Conservation (phyloP, 108 stramenopile species). For the Bacterosira constricta region DNA sequence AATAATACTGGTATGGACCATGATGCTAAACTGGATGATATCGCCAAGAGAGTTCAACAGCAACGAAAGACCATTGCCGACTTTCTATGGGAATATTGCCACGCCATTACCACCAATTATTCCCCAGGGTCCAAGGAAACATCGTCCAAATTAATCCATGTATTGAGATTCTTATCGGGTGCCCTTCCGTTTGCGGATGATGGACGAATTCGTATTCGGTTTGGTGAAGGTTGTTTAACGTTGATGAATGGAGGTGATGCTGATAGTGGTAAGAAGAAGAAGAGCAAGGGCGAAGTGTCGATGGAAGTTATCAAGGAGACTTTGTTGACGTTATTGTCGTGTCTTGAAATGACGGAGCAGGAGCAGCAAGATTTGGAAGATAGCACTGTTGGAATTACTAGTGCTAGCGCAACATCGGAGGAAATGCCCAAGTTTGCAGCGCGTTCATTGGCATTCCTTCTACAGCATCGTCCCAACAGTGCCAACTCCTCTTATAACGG, state of each 20-base stretch:
- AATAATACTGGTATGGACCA: background rate
- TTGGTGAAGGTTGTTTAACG: slow-evolving; percentile 55
- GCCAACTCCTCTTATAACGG: slow-evolving; percentile 34
- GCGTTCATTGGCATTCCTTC: slow-evolving; percentile 62
- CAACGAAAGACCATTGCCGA: slow-evolving; percentile 18
- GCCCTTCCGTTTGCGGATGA: slow-evolving; percentile 51
- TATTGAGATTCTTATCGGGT: slow-evolving; percentile 37
- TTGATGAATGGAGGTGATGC: slow-evolving; percentile 33
- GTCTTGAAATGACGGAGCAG: slow-evolving; percentile 40
- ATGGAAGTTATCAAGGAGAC: slow-evolving; percentile 44
- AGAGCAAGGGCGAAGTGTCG: slow-evolving; percentile 32
- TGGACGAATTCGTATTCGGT: slow-evolving; percentile 40
- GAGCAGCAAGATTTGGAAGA: background rate
- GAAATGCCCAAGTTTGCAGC: slow-evolving; percentile 53
- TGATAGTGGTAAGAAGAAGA: slow-evolving; percentile 15
- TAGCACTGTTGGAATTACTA: background rate
- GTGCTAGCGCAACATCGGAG: background rate
- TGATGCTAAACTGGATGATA: background rate
- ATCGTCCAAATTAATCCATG: slow-evolving; percentile 25
- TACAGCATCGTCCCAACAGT: slow-evolving; percentile 55
- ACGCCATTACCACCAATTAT: slow-evolving; percentile 18
- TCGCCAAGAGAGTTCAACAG: slow-evolving; percentile 5
- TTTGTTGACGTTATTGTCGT: slow-evolving; percentile 50
- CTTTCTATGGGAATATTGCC: slow-evolving; percentile 38
- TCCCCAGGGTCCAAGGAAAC: background rate